A percentile compares a stretch with the other conserved stretches of the same genome.
phyloP scores from a whole-genome alignment of 345 rosid species.

The Tarenaya hassleriana region DNA sequence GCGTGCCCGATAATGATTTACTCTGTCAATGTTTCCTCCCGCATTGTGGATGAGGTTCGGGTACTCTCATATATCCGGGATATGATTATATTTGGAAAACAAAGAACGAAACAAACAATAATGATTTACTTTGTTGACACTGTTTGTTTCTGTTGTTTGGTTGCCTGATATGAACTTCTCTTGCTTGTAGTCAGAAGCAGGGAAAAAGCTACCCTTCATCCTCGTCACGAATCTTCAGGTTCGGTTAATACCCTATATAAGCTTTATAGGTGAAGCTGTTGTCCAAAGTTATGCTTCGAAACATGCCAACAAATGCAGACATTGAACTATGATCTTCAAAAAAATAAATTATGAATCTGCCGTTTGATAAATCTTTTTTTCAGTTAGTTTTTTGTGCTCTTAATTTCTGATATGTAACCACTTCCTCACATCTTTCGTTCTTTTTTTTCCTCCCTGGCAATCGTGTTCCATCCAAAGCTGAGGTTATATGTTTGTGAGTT shows the following conservation, averaged over 20 bases:
- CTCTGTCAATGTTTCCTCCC: neutral
- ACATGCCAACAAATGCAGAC: neutral
- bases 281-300: neutral
- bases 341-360: neutral
- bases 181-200: conserved; percentile 69
- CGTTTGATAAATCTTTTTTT: conserved; percentile 7
- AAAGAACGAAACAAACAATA: too few relatives aligned
- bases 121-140: too few relatives aligned
- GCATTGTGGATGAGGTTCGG: too few relatives aligned
- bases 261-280: conserved; percentile 2
- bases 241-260: conserved; percentile 11
- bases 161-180: conserved; percentile 20
- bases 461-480: too few relatives aligned
- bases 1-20: neutral
- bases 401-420: too few relatives aligned
- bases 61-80: too few relatives aligned
- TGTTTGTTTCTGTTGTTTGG: conserved; percentile 6
- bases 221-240: conserved; percentile 91
- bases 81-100: too few relatives aligned
- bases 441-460: too few relatives aligned
- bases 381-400: too few relatives aligned
- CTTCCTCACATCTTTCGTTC: too few relatives aligned
- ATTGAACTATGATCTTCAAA: conserved; percentile 1
- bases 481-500: too few relatives aligned
- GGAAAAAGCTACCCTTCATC: conserved; percentile 87